Evolutionary conservation across 2,329 filamentous ascomycete genomes (phyloP).

Genomic region (Dactylellina haptotyla): DNA sequence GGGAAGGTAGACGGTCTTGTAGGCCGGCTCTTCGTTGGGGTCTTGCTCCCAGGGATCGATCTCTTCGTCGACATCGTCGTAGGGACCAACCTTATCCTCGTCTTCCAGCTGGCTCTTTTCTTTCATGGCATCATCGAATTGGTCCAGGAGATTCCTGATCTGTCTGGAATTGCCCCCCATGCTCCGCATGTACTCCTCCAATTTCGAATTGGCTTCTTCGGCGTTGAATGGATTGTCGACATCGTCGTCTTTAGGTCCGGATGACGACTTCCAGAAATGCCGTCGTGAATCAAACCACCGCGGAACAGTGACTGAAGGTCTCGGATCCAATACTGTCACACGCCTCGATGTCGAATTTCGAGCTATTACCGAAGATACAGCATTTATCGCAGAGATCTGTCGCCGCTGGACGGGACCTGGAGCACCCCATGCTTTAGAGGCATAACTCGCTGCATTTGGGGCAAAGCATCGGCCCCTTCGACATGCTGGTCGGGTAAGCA

Average conservation of each 20-base stretch:
- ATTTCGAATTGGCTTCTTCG: slow-evolving; percentile 13
- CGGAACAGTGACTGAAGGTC: not conserved
- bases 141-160: slow-evolving; percentile 29
- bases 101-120: slow-evolving; percentile 17
- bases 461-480: slow-evolving; percentile 41
- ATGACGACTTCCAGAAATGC: slow-evolving; percentile 16
- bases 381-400: slow-evolving; percentile 3
- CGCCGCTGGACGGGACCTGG: not conserved
- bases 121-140: slow-evolving; percentile 37
- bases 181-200: slow-evolving; percentile 28
- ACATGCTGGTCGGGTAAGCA: slow-evolving; percentile 44
- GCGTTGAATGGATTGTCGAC: slow-evolving; percentile 9
- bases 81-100: slow-evolving; percentile 15
- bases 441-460: slow-evolving; percentile 28
- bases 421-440: slow-evolving; percentile 9
- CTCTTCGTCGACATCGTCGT: slow-evolving; percentile 49
- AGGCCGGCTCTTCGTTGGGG: slow-evolving; percentile 36
- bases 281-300: not conserved
- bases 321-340: not conserved
- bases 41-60: slow-evolving; percentile 47
- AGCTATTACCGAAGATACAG: not conserved
- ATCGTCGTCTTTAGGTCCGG: slow-evolving; percentile 19
- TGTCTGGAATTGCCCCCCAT: slow-evolving; percentile 42
- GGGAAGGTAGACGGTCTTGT: slow-evolving; percentile 46
- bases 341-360: not conserved